Conservation (phyloP, 306 rosid species). For the Cucumis hystrix region DNA sequence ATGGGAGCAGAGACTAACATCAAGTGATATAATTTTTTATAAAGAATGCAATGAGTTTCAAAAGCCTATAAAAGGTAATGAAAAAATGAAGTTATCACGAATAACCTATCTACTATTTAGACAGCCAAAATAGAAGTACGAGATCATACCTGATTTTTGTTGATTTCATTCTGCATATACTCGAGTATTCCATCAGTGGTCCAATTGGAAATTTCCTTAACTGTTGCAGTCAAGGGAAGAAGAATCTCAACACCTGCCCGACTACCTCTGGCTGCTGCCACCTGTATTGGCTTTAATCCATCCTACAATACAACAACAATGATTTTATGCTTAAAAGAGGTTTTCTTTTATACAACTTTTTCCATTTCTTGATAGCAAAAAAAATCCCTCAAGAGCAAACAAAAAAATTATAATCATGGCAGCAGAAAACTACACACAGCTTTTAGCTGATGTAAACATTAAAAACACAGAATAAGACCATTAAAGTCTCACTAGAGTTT, state of each 20-base stretch:
- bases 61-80: not conserved
- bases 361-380: not conserved
- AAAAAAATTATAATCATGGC: not conserved
- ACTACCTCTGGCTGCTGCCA: constrained; percentile 68
- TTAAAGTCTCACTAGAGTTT: not conserved
- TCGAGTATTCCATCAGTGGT: constrained; percentile 59
- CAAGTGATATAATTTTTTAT: not conserved
- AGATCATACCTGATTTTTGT: constrained; percentile 41
- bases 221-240: constrained; percentile 62
- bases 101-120: not conserved
- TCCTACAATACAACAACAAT: constrained; percentile 46
- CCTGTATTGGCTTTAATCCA: constrained; percentile 67
- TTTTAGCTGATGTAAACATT: not conserved
- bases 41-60: not conserved
- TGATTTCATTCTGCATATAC: constrained; percentile 49
- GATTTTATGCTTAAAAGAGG: not conserved
- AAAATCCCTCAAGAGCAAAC: not conserved
- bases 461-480: not conserved
- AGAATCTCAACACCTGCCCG: constrained; percentile 55
- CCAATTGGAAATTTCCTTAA: constrained; percentile 56
- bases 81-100: not conserved
- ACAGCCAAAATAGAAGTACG: not conserved
- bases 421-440: not conserved
- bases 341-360: not conserved
- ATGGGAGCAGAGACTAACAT: not conserved